Percentiles rank a stretch among this genome's conserved stretches.
Evolutionary conservation across 768 basidiomycete genomes (phyloP).

Genomic region (Lepiota subincarnata): DNA sequence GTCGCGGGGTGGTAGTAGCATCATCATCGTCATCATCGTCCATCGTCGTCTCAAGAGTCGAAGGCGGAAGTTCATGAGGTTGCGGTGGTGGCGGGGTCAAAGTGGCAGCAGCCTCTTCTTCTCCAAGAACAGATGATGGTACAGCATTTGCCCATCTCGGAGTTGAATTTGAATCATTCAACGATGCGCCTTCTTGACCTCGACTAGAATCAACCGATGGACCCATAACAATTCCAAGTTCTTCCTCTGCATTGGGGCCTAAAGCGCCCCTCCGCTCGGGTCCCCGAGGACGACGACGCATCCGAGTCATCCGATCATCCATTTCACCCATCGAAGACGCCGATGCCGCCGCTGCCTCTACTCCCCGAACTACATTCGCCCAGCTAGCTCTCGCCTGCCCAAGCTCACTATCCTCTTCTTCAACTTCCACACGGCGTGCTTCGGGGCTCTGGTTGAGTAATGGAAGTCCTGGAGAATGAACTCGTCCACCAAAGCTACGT

Average conservation of each 20-base stretch:
- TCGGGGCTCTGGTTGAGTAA: not conserved
- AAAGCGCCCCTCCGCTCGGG: slow-evolving; percentile 3
- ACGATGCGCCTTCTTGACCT: not conserved
- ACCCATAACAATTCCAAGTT: not conserved
- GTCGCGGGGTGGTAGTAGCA: slow-evolving; percentile 3
- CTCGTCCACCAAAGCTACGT: not conserved
- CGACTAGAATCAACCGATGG: not conserved
- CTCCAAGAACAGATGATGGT: not conserved
- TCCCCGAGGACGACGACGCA: not conserved
- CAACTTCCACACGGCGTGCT: not conserved
- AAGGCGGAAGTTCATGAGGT: not conserved
- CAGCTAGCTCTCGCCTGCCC: slow-evolving; percentile 7
- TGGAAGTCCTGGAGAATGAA: not conserved
- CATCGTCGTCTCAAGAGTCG: not conserved
- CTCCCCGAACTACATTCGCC: slow-evolving; percentile 9
- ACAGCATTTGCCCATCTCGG: not conserved
- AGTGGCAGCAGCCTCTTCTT: not conserved
- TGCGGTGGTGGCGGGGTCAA: slow-evolving; percentile 8
- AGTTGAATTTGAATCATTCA: not conserved
- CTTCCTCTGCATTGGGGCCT: slow-evolving; percentile 1
- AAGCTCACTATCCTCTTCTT: not conserved
- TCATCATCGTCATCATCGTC: too few relatives aligned
- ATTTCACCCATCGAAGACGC: not conserved
- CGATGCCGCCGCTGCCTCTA: slow-evolving; percentile 6
- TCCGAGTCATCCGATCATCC: not conserved